Conservation (phyloP, 1,284 basidiomycete genomes). For the Abortiporus biennis region DNA sequence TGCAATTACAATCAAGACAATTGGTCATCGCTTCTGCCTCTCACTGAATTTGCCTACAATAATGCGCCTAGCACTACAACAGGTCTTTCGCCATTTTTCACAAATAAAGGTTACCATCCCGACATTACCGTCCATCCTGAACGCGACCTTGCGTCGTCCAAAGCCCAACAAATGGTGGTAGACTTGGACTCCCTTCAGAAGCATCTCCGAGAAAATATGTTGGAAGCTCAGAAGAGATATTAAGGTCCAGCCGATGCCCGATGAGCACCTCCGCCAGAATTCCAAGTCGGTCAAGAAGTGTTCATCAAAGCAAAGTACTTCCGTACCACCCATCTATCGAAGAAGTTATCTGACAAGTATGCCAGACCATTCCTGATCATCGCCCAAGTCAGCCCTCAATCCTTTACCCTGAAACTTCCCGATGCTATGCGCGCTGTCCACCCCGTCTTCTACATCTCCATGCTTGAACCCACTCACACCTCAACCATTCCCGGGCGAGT, state of each 20-base stretch:
- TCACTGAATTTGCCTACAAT: conserved; percentile 12
- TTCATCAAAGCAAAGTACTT: no score
- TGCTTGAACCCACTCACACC: no score
- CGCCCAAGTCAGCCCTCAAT: no score
- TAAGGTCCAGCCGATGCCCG: conserved; percentile 7
- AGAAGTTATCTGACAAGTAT: no score
- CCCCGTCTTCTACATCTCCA: no score
- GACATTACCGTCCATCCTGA: conserved; percentile 14
- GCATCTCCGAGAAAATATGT: background rate
- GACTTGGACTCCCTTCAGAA: conserved; percentile 10
- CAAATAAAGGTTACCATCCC: conserved; percentile 19
- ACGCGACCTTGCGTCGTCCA: conserved; percentile 9
- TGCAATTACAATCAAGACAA: conserved; percentile 29
- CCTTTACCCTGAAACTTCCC: no score
- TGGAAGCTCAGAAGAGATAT: conserved; percentile 5
- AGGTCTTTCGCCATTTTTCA: conserved; percentile 6
- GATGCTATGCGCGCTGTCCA: no score
- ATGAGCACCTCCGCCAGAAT: conserved; percentile 4
- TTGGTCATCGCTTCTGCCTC: conserved; percentile 22
- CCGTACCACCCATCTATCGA: no score
- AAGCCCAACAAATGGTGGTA: conserved; percentile 11
- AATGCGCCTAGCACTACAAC: conserved; percentile 3
- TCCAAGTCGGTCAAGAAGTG: no score
- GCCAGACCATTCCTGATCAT: no score
- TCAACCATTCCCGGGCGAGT: no score